A percentile compares a stretch with the other conserved stretches of the same genome.
phyloP scores from a whole-genome alignment of 805 yeast species.

The Hanseniaspora hatyaiensis region DNA sequence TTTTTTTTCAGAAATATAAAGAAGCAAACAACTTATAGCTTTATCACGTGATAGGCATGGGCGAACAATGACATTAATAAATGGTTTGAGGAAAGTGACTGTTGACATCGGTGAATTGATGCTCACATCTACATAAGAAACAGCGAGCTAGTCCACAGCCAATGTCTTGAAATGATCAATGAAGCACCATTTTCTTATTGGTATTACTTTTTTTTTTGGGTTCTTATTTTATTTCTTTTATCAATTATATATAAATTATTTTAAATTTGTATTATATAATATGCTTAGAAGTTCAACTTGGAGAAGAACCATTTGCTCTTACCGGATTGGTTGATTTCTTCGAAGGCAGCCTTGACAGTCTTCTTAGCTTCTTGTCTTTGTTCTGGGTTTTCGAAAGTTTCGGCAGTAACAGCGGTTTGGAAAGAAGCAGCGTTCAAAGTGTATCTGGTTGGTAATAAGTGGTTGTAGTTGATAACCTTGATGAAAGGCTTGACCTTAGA shows the following conservation, averaged over 20 bases:
- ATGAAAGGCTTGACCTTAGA: constrained; percentile 98
- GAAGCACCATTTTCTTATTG: no score
- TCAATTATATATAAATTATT: constrained; percentile 17
- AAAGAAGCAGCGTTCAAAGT: constrained; percentile 91
- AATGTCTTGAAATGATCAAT: no score
- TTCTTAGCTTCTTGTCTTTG: constrained; percentile 98
- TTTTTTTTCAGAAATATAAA: no score
- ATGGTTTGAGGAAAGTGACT: no score
- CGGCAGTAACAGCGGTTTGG: constrained; percentile 83
- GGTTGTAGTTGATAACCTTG: constrained; percentile 99
- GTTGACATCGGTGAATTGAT: no score
- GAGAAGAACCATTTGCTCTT: constrained; percentile 99
- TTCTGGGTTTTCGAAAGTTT: constrained; percentile 92
- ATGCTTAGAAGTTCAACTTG: constrained; percentile 75
- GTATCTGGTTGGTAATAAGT: constrained; percentile 99
- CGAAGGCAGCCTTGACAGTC: constrained; percentile 97
- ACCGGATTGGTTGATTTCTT: constrained; percentile 98
- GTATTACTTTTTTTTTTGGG: constrained; percentile 9
- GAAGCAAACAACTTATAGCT: no score
- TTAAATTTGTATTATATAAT: constrained; percentile 13
- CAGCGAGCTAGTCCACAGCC: no score
- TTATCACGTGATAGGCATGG: no score
- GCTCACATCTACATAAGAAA: no score
- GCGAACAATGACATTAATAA: no score
- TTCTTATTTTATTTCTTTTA: constrained; percentile 17